Percentiles rank a stretch among this genome's conserved stretches.
Evolutionary conservation across 805 yeast species (phyloP).

Genomic region (Suhomyces pyralidae): DNA sequence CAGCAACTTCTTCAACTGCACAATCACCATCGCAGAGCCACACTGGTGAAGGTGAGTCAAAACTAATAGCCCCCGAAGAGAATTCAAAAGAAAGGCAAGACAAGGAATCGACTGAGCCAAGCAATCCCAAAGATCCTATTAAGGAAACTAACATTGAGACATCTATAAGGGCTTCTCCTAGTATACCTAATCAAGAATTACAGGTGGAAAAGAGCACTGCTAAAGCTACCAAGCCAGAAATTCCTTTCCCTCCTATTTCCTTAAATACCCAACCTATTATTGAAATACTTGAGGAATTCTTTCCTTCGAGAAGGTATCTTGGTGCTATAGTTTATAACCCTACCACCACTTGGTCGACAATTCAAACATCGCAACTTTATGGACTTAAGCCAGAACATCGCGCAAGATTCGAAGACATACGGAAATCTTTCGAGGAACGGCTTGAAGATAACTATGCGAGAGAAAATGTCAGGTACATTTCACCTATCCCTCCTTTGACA

Average conservation of each 20-base stretch:
- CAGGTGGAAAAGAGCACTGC: neutral
- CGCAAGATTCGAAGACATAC: constrained; percentile 25
- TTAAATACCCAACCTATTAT: constrained; percentile 18
- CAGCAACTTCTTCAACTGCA: neutral
- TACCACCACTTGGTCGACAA: constrained; percentile 47
- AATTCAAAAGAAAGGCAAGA: neutral
- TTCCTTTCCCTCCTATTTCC: constrained; percentile 3
- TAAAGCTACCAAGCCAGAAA: neutral
- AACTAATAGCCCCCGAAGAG: neutral
- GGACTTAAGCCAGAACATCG: constrained; percentile 30
- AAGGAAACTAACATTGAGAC: neutral
- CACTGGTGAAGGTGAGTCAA: neutral
- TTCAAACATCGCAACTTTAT: constrained; percentile 25
- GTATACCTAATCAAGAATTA: neutral
- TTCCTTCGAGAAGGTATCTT: constrained; percentile 29
- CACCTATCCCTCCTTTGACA: constrained; percentile 38
- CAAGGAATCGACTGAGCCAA: neutral
- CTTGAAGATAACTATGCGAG: constrained; percentile 8
- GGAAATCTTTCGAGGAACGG: constrained; percentile 13
- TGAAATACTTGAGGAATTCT: constrained; percentile 22
- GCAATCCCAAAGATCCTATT: neutral
- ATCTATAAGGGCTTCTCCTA: neutral
- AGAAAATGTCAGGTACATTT: constrained; percentile 27
- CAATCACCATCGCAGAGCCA: neutral
- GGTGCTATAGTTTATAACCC: constrained; percentile 51